Percentiles rank a stretch among this genome's conserved stretches.
Conservation (phyloP, 2,329 filamentous ascomycete species). For the Aspergillus ibericus region DNA sequence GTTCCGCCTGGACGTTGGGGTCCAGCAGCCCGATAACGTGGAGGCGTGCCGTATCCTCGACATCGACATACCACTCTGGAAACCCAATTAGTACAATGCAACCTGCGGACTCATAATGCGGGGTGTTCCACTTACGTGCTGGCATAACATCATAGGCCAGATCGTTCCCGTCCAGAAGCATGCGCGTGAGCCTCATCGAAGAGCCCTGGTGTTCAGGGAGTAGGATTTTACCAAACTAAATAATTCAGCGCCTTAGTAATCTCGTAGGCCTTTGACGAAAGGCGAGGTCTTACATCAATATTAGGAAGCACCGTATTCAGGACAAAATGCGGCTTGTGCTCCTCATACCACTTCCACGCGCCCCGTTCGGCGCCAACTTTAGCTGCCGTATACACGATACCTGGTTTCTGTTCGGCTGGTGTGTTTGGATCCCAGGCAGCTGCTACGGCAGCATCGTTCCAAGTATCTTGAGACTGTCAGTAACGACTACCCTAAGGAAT, state of each 20-base stretch:
- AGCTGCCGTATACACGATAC: conserved; percentile 35
- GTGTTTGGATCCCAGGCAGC: conserved; percentile 4
- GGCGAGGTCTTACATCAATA: conserved; percentile 24
- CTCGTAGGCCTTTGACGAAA: too few relatives aligned
- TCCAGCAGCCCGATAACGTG: conserved; percentile 56
- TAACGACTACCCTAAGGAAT: conserved; percentile 9
- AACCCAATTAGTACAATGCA: too few relatives aligned
- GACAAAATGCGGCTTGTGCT: conserved; percentile 46
- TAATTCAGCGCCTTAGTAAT: too few relatives aligned
- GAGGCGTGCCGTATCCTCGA: conserved; percentile 52
- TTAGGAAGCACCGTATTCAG: conserved; percentile 43
- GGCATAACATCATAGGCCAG: too few relatives aligned
- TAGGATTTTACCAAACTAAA: too few relatives aligned
- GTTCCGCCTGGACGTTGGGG: conserved; percentile 47
- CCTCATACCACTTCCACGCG: conserved; percentile 48
- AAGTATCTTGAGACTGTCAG: not conserved
- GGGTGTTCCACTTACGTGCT: too few relatives aligned
- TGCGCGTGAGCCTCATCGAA: too few relatives aligned
- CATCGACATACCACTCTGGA: conserved; percentile 35
- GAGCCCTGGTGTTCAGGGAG: too few relatives aligned
- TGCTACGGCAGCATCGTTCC: conserved; percentile 7
- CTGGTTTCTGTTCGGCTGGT: not conserved
- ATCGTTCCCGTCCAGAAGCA: too few relatives aligned
- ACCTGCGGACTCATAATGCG: too few relatives aligned
- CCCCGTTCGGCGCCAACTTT: conserved; percentile 51